A percentile compares a stretch with the other conserved stretches of the same genome.
Evolutionary conservation across 2,329 filamentous ascomycete genomes (phyloP).

Genomic region (Colletotrichum sp.): DNA sequence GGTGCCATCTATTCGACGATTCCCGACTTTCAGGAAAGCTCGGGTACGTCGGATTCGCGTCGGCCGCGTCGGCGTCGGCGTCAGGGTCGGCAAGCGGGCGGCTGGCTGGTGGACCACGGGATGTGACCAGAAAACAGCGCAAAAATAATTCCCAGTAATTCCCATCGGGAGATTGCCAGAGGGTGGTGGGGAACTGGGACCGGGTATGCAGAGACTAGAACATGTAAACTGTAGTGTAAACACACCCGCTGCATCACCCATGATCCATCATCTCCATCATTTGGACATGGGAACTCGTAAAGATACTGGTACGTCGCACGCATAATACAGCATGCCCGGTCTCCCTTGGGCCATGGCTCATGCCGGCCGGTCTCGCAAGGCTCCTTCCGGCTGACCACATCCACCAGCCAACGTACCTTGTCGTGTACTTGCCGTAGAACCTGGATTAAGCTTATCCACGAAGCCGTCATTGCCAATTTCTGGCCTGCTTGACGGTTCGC

Average conservation of each 20-base stretch:
- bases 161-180: background rate
- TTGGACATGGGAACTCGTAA: background rate
- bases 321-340: background rate
- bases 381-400: background rate
- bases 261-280: background rate
- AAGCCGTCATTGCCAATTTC: background rate
- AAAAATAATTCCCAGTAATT: background rate
- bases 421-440: background rate
- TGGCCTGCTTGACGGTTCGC: background rate
- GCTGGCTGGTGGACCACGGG: background rate
- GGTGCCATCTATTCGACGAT: background rate
- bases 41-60: slow-evolving; percentile 7
- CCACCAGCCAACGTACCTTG: background rate
- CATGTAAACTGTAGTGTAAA: background rate
- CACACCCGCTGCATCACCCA: background rate
- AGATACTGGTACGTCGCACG: background rate
- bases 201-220: background rate
- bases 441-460: background rate
- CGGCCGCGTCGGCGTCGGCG: slow-evolving; percentile 1
- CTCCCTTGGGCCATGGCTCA: background rate
- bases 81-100: background rate
- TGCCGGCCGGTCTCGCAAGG: background rate
- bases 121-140: background rate
- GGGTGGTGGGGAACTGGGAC: background rate
- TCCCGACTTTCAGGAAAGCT: background rate